Base-by-base conservation (phyloP, 257 asterid genomes). In the Agastache rugosa region DNA sequence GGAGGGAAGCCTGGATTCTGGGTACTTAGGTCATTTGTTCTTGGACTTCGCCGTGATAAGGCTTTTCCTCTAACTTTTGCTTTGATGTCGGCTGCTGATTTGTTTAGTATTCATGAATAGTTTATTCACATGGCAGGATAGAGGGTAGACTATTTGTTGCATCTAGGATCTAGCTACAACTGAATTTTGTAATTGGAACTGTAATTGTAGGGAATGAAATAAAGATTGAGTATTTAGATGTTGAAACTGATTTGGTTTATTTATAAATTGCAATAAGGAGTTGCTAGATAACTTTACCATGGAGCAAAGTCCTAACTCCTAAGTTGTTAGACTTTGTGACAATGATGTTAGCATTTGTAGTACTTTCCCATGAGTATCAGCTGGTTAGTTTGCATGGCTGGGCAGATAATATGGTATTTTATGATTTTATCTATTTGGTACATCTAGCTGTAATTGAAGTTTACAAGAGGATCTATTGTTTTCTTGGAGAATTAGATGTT, bases 41-140 rank as follows among this genome's bases (percentile, higher is more conserved):
- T 31, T 48, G 31, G 19, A 4, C 44, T 35, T 47, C 9, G 64
- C 63, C 4, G 35, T 25, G 25, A 41, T 67, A 63, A 45, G 39
- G 29, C 14, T 14, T 42, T 58, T 11, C 50, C 15, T 29, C n/a
- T 14, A 9, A 7, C 8, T 14, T 75, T 25, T 39, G 48, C 22
- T 59, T 37, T 23, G 70, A n/a, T 31, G 54, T 15, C 0, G 34
- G 55, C 63, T 67, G 45, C 67, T 11, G 59, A 62, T 51, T 50
- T 12, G 64, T 69, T 39, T 19, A 37, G 59, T 65, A n/a, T 60
- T 59, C 39, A 48, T 58, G 60, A 45, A 75, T 39, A 17, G 54
- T 62, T 39, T 17, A 4, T 71, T 69, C 34, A 12, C 61, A 39
- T 53, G 48, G 67, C n/a, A 50, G 61, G 16, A 61, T 22, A 4